Evolutionary conservation across 2,329 filamentous ascomycete genomes (phyloP).

Genomic region (Calonectria pteridis): DNA sequence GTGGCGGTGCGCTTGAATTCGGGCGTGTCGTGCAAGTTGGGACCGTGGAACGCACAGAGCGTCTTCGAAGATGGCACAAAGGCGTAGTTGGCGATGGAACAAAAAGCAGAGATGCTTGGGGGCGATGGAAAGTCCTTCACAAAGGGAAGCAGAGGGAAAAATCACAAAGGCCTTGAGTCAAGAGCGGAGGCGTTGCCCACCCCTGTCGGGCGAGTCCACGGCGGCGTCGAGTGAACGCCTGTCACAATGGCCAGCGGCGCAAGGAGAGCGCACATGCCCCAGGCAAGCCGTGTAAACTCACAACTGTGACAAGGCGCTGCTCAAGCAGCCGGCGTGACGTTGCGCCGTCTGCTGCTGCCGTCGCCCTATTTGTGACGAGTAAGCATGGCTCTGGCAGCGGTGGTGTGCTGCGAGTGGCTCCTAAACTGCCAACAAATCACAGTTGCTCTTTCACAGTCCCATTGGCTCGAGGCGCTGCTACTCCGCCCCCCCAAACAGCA

Average conservation of each 20-base stretch:
- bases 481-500: constrained; percentile 3
- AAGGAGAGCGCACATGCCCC: not conserved
- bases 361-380: not conserved
- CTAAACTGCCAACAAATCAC: constrained; percentile 4
- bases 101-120: not conserved
- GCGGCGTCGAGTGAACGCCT: not conserved
- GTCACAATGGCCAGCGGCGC: not conserved
- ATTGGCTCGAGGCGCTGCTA: not conserved
- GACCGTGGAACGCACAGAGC: not conserved
- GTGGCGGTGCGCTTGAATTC: not conserved
- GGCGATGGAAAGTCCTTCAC: not conserved
- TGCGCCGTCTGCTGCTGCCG: not conserved
- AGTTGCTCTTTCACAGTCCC: not conserved
- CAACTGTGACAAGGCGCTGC: constrained; percentile 7
- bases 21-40: not conserved
- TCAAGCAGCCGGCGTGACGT: not conserved
- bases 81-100: not conserved
- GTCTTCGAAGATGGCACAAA: not conserved
- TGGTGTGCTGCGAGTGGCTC: constrained; percentile 12
- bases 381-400: not conserved
- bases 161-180: not conserved
- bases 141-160: not conserved
- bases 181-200: not conserved
- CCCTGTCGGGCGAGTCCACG: not conserved
- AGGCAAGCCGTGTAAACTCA: not conserved